Evolutionary conservation across 495 filamentous ascomycete species (phyloP).

Genomic region (Penicillium psychrofluorescens): DNA sequence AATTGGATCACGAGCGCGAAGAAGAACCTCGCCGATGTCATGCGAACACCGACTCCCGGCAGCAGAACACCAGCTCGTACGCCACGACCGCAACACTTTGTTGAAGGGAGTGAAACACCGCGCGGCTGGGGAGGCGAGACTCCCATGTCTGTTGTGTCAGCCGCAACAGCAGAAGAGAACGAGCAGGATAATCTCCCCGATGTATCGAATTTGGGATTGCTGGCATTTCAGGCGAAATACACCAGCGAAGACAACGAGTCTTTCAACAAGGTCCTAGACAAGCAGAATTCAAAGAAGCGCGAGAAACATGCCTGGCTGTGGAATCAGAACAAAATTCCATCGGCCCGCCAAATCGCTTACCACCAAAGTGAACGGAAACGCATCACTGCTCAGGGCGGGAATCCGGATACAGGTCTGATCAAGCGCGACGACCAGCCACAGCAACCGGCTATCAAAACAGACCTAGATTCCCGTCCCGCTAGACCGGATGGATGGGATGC

Average conservation of each 20-base stretch:
- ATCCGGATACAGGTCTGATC: constrained; percentile 32
- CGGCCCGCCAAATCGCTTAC: constrained; percentile 78
- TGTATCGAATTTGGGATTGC: constrained; percentile 67
- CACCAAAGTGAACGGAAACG: constrained; percentile 59
- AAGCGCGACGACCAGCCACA: constrained; percentile 7
- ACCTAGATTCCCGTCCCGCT: constrained; percentile 63
- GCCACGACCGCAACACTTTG: constrained; percentile 25
- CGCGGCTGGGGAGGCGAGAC: constrained; percentile 55
- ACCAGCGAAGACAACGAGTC: constrained; percentile 96
- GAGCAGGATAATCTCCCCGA: constrained; percentile 52
- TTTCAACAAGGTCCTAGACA: constrained; percentile 88
- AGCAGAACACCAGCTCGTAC: constrained; percentile 26
- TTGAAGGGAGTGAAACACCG: constrained; percentile 46
- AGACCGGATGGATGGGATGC: constrained; percentile 71
- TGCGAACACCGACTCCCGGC: constrained; percentile 63
- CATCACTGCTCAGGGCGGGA: constrained; percentile 42
- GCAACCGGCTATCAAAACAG: constrained; percentile 48
- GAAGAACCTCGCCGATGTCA: constrained; percentile 63
- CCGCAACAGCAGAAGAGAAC: constrained; percentile 12
- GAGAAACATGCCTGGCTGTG: constrained; percentile 86
- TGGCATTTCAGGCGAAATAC: constrained; percentile 83
- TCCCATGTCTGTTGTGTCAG: constrained; percentile 51
- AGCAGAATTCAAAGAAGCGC: constrained; percentile 74
- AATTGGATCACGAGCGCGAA: constrained; percentile 82
- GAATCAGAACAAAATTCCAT: constrained; percentile 79